Conservation (phyloP, 2,329 filamentous ascomycete genomes). For the Xylaria hypoxylon region DNA sequence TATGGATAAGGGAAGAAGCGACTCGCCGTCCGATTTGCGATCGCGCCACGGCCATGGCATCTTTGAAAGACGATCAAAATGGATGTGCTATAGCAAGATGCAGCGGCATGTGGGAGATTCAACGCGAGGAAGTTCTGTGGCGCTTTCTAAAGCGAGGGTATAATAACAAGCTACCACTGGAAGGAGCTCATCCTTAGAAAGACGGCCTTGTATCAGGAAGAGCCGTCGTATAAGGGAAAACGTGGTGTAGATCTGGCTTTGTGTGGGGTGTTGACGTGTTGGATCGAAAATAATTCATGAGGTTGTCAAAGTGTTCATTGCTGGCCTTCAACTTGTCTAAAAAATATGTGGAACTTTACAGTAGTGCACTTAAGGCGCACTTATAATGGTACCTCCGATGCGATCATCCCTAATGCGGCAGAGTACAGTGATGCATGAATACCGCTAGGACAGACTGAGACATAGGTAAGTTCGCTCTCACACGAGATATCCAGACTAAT, state of each 20-base stretch:
- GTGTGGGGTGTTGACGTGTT: slow-evolving; percentile 22
- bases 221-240: slow-evolving; percentile 10
- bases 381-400: slow-evolving; percentile 7
- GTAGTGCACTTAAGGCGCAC: neutral
- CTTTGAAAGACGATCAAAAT: slow-evolving; percentile 43
- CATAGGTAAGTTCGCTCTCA: neutral
- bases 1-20: slow-evolving; percentile 53
- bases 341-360: slow-evolving; percentile 24
- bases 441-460: slow-evolving; percentile 14
- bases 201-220: slow-evolving; percentile 14
- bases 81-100: slow-evolving; percentile 40
- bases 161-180: slow-evolving; percentile 2
- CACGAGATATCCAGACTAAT: neutral
- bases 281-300: slow-evolving; percentile 18
- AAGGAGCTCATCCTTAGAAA: slow-evolving; percentile 30
- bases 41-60: slow-evolving; percentile 55
- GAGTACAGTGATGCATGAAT: neutral
- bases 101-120: slow-evolving; percentile 42
- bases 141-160: slow-evolving; percentile 15
- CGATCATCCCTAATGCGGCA: slow-evolving; percentile 19
- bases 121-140: slow-evolving; percentile 21
- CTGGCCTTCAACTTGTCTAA: slow-evolving; percentile 24
- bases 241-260: slow-evolving; percentile 11
- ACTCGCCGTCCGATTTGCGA: slow-evolving; percentile 51
- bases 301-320: slow-evolving; percentile 25